Conservation (phyloP, 768 basidiomycete genomes). For the Strobilomyces dryophilus region DNA sequence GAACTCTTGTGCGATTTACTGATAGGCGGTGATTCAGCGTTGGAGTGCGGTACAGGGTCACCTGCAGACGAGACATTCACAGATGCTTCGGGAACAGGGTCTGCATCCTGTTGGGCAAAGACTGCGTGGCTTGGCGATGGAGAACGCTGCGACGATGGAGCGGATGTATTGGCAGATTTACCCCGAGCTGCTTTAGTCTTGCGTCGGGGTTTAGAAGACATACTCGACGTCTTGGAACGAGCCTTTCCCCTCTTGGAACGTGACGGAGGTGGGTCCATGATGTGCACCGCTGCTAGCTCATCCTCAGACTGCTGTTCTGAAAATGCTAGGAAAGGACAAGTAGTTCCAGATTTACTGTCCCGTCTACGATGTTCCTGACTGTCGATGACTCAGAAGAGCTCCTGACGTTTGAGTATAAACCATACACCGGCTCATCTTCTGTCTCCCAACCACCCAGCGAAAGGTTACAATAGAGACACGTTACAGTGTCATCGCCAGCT, state of each 20-base stretch:
- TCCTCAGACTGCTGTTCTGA: slow-evolving; percentile 25
- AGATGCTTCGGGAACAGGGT: not conserved
- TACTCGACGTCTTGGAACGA: slow-evolving; percentile 21
- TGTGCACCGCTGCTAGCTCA: slow-evolving; percentile 6
- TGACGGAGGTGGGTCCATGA: slow-evolving; percentile 12
- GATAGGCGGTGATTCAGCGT: not conserved
- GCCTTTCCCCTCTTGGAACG: slow-evolving; percentile 17
- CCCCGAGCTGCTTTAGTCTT: slow-evolving; percentile 20
- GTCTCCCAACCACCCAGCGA: slow-evolving; percentile 84
- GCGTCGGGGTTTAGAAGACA: slow-evolving; percentile 21
- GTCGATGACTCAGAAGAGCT: slow-evolving; percentile 6
- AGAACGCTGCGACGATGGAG: slow-evolving; percentile 10
- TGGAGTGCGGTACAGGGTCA: not conserved
- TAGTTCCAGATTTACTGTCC: slow-evolving; percentile 40
- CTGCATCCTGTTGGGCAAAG: not conserved
- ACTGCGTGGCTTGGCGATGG: slow-evolving; percentile 8
- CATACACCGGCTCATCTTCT: slow-evolving; percentile 84
- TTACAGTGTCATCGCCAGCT: slow-evolving; percentile 71
- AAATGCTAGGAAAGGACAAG: slow-evolving; percentile 42
- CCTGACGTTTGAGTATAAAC: not conserved
- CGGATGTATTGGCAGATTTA: slow-evolving; percentile 18
- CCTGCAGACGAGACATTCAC: not conserved
- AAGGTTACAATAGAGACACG: slow-evolving; percentile 81
- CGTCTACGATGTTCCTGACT: slow-evolving; percentile 79
- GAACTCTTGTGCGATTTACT: not conserved